Conservation (phyloP, 192 early-diverging fungal genomes). For the Thamnidium elegans region DNA sequence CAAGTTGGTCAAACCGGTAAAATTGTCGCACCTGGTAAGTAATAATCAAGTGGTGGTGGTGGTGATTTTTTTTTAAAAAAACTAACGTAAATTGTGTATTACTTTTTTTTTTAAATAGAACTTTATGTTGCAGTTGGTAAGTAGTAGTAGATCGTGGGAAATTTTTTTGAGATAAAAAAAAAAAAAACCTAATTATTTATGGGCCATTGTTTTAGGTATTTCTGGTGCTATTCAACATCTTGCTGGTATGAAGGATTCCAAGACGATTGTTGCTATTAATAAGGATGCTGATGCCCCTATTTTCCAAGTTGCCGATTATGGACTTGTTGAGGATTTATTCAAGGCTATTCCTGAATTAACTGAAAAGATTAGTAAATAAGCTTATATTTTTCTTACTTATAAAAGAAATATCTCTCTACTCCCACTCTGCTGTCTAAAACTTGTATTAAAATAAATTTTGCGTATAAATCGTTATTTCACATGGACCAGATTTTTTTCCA, state of each 20-base stretch:
- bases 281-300: conserved; percentile 98
- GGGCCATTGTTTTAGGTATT: conserved; percentile 45
- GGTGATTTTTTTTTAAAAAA: no score
- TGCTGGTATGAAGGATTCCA: conserved; percentile 99
- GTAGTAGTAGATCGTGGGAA: not conserved
- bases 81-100: not conserved
- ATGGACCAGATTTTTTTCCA: no score
- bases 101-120: conserved; percentile 41
- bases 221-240: conserved; percentile 97
- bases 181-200: not conserved
- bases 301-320: conserved; percentile 97
- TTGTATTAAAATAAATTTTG: conserved; percentile 2
- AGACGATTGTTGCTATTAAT: conserved; percentile 98
- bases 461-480: not conserved
- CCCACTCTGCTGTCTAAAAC: no score
- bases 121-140: conserved; percentile 91
- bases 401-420: conserved; percentile 1
- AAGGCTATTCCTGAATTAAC: conserved; percentile 89
- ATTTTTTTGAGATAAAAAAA: not conserved
- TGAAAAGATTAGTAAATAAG: conserved; percentile 56
- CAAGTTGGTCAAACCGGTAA: conserved; percentile 99
- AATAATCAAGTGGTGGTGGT: not conserved
- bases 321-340: conserved; percentile 94
- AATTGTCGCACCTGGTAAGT: conserved; percentile 86
- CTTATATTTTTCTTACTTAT: no score